Conservation (phyloP, 805 yeast genomes). For the Wickerhamia fluorescens region DNA sequence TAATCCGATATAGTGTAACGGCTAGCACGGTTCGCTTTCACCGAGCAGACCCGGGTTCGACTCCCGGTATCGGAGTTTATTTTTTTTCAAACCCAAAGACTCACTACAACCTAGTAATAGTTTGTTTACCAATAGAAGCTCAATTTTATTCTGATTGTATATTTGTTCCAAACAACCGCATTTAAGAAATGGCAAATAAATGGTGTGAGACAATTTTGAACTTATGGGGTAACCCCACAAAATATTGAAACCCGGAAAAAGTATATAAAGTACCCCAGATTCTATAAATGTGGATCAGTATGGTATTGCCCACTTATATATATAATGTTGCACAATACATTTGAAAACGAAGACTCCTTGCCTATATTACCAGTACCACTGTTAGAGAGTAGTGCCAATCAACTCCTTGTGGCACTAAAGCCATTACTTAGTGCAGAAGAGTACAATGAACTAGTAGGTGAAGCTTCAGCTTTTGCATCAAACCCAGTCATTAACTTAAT, state of each 20-base stretch:
- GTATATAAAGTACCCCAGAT: too few species aligned
- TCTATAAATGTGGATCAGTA: too few species aligned
- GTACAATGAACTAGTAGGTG: slow-evolving; percentile 35
- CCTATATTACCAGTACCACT: slow-evolving; percentile 63
- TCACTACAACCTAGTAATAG: too few species aligned
- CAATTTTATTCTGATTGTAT: too few species aligned
- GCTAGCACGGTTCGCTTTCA: slow-evolving; percentile 75
- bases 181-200: too few species aligned
- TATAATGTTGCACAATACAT: slow-evolving; percentile 24
- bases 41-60: slow-evolving; percentile 84
- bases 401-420: slow-evolving; percentile 48
- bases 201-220: too few species aligned
- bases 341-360: slow-evolving; percentile 34
- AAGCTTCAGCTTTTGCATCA: slow-evolving; percentile 39
- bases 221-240: too few species aligned
- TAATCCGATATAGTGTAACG: slow-evolving; percentile 12
- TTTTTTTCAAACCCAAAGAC: too few species aligned
- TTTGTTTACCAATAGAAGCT: too few species aligned
- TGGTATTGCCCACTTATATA: too few species aligned
- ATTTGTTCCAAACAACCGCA: too few species aligned
- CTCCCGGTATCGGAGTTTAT: slow-evolving; percentile 70
- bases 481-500: slow-evolving; percentile 37
- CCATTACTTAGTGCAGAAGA: slow-evolving; percentile 55
- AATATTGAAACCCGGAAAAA: too few species aligned
- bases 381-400: slow-evolving; percentile 41